Conservation (phyloP, 352 stramenopile genomes). For the Pythium diclinum region DNA sequence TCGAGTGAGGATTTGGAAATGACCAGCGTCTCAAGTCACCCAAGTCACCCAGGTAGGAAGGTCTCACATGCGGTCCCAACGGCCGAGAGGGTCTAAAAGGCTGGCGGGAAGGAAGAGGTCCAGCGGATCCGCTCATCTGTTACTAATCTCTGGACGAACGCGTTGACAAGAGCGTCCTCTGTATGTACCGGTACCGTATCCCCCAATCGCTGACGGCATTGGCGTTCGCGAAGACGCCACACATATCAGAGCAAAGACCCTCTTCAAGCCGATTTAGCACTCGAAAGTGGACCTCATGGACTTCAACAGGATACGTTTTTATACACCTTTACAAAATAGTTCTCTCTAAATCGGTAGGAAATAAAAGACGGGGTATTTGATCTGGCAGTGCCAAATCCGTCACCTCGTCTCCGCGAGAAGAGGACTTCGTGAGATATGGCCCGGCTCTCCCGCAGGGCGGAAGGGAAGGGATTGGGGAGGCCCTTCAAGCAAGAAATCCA, state of each 20-base stretch:
- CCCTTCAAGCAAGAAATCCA: not conserved
- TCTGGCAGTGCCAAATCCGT: no score
- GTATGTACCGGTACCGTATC: constrained; percentile 10
- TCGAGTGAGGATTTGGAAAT: no score
- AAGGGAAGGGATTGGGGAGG: not conserved
- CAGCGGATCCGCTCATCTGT: not conserved
- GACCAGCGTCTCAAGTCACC: no score
- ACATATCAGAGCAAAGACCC: constrained; percentile 16
- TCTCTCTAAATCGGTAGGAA: no score
- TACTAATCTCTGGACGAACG: not conserved
- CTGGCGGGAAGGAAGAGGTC: no score
- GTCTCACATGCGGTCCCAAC: no score
- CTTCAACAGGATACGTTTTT: not conserved
- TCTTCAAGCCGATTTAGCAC: constrained; percentile 17
- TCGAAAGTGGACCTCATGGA: constrained; percentile 23
- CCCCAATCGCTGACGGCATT: not conserved
- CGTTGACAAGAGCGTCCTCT: not conserved
- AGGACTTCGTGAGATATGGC: constrained; percentile 19
- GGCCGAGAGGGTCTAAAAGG: no score
- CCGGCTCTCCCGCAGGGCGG: constrained; percentile 10
- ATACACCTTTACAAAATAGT: no score
- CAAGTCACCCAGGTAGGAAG: no score
- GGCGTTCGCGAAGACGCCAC: not conserved
- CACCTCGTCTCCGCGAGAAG: not conserved
- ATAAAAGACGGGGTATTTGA: constrained; percentile 9